phyloP scores from a whole-genome alignment of 345 rosid species.

The Sisymbrium irio region DNA sequence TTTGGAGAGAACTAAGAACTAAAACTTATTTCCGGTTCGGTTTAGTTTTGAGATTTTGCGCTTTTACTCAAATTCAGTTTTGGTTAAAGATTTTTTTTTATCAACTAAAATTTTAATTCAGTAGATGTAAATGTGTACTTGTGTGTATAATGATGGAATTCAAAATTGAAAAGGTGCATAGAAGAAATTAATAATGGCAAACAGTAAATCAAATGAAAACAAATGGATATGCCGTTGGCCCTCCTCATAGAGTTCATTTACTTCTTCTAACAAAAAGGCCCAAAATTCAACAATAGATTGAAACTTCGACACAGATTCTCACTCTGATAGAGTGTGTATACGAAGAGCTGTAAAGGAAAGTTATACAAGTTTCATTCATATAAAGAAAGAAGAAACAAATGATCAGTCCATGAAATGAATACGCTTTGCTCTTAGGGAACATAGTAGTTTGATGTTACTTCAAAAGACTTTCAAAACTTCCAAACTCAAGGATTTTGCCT shows the following conservation, averaged over 20 bases:
- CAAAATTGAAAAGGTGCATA: not conserved
- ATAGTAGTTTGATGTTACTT: not conserved
- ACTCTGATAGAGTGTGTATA: not conserved
- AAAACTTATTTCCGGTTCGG: not conserved
- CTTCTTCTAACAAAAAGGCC: not conserved
- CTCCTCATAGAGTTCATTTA: not conserved
- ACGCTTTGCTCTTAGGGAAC: constrained; percentile 3
- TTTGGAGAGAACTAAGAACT: not conserved
- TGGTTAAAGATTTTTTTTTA: not conserved
- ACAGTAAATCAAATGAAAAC: not conserved
- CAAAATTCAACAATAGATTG: not conserved
- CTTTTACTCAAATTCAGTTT: not conserved
- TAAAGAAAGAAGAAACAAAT: not conserved
- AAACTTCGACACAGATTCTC: constrained; percentile 2
- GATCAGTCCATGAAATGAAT: constrained; percentile 15
- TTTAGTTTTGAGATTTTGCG: not conserved
- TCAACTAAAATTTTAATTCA: no score
- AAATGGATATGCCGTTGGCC: not conserved
- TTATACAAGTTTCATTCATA: constrained; percentile 9
- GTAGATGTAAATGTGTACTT: no score
- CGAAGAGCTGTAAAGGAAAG: not conserved
- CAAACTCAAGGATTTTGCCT: constrained; percentile 31
- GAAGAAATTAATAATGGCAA: not conserved
- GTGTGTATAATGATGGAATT: not conserved
- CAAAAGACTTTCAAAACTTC: not conserved